Conservation (phyloP, 345 rosid species). For the Anastatica hierochuntica region DNA sequence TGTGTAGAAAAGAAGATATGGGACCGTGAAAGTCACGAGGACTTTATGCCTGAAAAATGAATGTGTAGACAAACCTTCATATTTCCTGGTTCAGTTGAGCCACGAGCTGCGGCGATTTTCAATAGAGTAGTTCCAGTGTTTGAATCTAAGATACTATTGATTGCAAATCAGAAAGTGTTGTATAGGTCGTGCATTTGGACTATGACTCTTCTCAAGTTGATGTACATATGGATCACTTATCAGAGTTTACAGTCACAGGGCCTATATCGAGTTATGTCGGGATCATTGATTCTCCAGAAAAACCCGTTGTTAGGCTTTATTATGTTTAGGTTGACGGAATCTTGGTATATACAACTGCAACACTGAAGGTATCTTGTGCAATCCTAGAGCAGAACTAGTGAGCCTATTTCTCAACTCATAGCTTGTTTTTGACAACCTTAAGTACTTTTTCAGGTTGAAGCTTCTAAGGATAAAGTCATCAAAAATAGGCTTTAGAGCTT, state of each 20-base stretch:
- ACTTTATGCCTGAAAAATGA: no score
- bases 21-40: no score
- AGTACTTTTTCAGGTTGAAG: no score
- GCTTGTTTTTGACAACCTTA: no score
- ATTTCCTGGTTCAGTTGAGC: slow-evolving; percentile 62
- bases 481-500: no score
- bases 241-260: slow-evolving; percentile 82
- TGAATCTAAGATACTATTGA: slow-evolving; percentile 51
- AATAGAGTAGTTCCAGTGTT: slow-evolving; percentile 69
- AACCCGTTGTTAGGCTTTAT: slow-evolving; percentile 56
- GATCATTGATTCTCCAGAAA: slow-evolving; percentile 52
- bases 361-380: no score
- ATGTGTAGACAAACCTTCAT: no score
- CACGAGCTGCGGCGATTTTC: slow-evolving; percentile 55
- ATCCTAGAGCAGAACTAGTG: no score
- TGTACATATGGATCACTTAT: slow-evolving; percentile 62
- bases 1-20: no score
- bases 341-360: slow-evolving; percentile 81
- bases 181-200: slow-evolving; percentile 68
- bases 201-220: slow-evolving; percentile 67
- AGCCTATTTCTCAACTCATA: no score
- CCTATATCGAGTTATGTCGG: slow-evolving; percentile 88
- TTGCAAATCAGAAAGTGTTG: slow-evolving; percentile 83
- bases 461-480: no score
- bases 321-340: slow-evolving; percentile 89